phyloP scores from a whole-genome alignment of 2,329 filamentous ascomycete species.

The Botrytis pseudocinerea region DNA sequence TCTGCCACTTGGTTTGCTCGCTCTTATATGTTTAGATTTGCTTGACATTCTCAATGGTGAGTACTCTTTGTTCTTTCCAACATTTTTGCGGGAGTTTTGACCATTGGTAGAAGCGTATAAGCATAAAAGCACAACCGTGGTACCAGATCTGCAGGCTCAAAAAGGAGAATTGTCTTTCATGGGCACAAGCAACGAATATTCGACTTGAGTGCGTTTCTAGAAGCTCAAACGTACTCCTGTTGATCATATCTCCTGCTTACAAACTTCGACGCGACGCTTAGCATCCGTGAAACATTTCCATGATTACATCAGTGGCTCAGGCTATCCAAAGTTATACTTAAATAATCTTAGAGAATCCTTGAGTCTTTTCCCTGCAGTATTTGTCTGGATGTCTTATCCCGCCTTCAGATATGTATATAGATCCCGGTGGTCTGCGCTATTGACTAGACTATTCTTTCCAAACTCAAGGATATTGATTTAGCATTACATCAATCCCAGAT shows the following conservation, averaged over 20 bases:
- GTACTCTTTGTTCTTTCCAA: background rate
- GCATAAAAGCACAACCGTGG: background rate
- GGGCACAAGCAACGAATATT: background rate
- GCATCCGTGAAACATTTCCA: too few species aligned
- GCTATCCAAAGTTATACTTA: background rate
- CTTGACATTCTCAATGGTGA: slow-evolving; percentile 27
- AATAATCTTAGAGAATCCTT: background rate
- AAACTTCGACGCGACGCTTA: background rate
- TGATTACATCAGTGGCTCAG: background rate
- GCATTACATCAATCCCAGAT: background rate
- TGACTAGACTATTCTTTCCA: background rate
- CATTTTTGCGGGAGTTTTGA: background rate
- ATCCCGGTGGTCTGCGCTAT: too few species aligned
- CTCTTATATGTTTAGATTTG: slow-evolving; percentile 24
- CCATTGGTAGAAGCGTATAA: slow-evolving; percentile 15
- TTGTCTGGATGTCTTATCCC: background rate
- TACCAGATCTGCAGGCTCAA: background rate
- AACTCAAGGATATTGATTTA: background rate
- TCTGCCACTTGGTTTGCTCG: slow-evolving; percentile 25
- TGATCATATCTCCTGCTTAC: background rate
- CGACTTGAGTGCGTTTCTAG: background rate
- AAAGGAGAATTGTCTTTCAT: background rate
- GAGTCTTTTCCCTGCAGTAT: background rate
- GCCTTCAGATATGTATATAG: background rate
- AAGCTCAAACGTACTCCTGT: background rate